Base-by-base conservation (phyloP, 129 eudicot genomes). In the Escallonia rubra region DNA sequence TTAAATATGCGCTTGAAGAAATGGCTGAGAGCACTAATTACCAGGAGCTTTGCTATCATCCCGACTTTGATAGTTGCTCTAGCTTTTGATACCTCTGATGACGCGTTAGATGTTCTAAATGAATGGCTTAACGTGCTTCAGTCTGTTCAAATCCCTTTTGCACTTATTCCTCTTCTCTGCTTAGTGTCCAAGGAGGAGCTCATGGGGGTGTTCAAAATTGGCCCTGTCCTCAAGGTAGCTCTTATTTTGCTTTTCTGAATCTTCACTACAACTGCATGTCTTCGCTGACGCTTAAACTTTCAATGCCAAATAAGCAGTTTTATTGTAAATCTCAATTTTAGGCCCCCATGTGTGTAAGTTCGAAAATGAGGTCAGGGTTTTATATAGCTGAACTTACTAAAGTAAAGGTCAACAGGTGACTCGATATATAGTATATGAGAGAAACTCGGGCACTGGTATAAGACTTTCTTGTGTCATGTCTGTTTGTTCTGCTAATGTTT, bases 121-220 rank as follows among this genome's bases (percentile, higher is more conserved):
- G 96, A 93, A 69, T 93, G 99, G 99, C 90, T 93, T 68, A 89
- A 93, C 51, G 92, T 89, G 68, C 85, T 93, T 16, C 96, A 89
- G 79, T 87, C 96, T 1, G 76, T 86, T 61, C 99, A 86, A 74
- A 86, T 84, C 67, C 96, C 98, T 60, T 92, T 92, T 65, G 98
- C 98, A 59, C 84, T 92, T 39, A 92, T 92, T 61, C 98, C 98
- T 11, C 91, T 92, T 53, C 81, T 92, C 52, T 88, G 87, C 55
- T 72, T 92, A 82, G 96, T 92, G 41, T 84, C 98, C 55, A 88
- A 89, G 72, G 96, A 92, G 68, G 86, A 84, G 57, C 71, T 92
- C 65, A 89, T 89, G 99, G 99, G 99, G 4, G 87, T 76, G 64
- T 86, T 89, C 78, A 82, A 66, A 34, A 89, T 93, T 60, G 92